Evolutionary conservation across 805 yeast genomes (phyloP), one percentile per base, ranked within the genome.

Genomic region (Citeromyces matritensis): DNA sequence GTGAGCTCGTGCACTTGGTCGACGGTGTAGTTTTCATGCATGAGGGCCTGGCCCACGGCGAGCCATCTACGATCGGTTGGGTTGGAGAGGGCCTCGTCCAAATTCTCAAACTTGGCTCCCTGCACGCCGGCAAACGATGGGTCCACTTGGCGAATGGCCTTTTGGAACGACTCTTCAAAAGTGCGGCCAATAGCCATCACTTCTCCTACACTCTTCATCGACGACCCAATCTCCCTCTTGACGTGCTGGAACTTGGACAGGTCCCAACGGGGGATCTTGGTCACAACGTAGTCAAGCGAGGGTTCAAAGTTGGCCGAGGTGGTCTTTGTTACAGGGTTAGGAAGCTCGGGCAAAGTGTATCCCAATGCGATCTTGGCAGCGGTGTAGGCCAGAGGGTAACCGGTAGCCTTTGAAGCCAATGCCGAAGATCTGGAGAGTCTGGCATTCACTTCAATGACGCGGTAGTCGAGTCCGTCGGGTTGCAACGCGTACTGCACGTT

Each of bases 261-360:
- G 65, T 88, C 98, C 98, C 98, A 88, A 61, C 96, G 76, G 45
- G 98, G 98, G 50, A 88, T 85, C 69, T 88, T 88, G 45, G 94
- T 84, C 36, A 88, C 98, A 64, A 86, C 75, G 60, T 88, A 88
- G 60, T 88, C 98, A 45, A 88, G 69, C 15, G 95, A 83, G 23
- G 98, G 98, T 60, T 88, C 98, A 52, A 88, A 88, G 60, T 84
- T 82, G 32, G 98, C 97, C 35, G 86, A 77, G 9, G 98, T 91
- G 31, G 94, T 79, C 60, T 84, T 84, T 40, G 98, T 88, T 29
- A 88, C 95, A 32, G 96, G 93, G 60, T 88, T 88, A 43, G 95
- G 94, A 45, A 88, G 65, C 57, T 88, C 95, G 24, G 95, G 95
- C 45, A 88, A 70, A 23, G 97, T 84, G 62, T 81, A 83, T 40